Evolutionary conservation across 2,329 filamentous ascomycete genomes (phyloP), one percentile per base, ranked within the genome.

Genomic region (Simplicillium aogashimaense): DNA sequence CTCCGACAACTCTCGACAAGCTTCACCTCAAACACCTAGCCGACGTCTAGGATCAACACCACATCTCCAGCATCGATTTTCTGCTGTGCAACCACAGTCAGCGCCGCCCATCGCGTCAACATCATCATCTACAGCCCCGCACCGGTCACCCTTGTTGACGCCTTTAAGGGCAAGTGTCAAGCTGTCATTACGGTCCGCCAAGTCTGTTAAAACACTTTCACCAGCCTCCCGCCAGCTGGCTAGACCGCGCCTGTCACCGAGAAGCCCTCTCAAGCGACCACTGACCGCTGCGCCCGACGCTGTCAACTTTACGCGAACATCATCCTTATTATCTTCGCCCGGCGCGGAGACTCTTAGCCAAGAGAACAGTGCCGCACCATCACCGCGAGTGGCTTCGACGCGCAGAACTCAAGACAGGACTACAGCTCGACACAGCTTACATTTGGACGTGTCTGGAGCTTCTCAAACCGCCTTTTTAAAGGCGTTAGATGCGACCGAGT

Each of bases 201-300:
- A 78, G 48, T 72, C 78, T 35, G 68, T 73, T 40, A 78, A 74
- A 43, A 69, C 75, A 40, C 67, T 56, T 3, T 52, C 72, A 30
- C 70, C 76, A 3, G 42, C 42, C 36, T 66, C 71, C 40, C 70
- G 75, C 45, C 65, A 71, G 31, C 61, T 73, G 29, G 71, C 78
- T 33, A 78, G 85, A 46, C 64, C 69, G 25, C 79, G 83, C 48
- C 80, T 78, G 16, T 88, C 85, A 35, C 83, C 85, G 3, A 84
- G 81, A 59, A 94, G 86, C 57, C 88, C 90, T 9, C 70, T 85
- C 39, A 86, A 89, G 57, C 82, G 87, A 54, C 82, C 77, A 35
- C 69, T 95, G 43, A 83, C 72, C 54, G 72, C 81, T 52, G 78
- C 80, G 29, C 69, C 76, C 6, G 84, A 89, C 53, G 72, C 78